Conservation (phyloP, 371 early-diverging fungal genomes). For the Saksenaea oblongispora region DNA sequence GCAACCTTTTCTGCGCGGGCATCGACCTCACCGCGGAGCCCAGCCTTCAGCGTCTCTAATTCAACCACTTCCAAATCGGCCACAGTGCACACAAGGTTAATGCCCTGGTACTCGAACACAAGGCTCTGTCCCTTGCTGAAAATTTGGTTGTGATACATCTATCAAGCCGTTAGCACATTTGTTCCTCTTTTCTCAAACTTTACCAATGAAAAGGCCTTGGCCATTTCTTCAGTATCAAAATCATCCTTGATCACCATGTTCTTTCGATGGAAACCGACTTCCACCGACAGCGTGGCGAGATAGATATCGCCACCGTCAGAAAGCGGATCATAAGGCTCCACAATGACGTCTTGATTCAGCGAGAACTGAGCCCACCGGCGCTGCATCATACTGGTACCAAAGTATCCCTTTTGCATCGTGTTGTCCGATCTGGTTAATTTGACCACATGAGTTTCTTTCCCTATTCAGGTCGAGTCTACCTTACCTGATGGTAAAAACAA, state of each 20-base stretch:
- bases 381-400: slow-evolving; percentile 80
- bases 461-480: background rate
- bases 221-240: slow-evolving; percentile 76
- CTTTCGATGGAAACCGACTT: slow-evolving; percentile 65
- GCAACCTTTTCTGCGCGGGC: slow-evolving; percentile 23
- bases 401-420: slow-evolving; percentile 56
- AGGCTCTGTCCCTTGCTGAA: slow-evolving; percentile 72
- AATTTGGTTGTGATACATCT: slow-evolving; percentile 76
- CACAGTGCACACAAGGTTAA: slow-evolving; percentile 65
- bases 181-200: background rate
- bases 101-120: slow-evolving; percentile 83
- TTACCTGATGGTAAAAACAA: slow-evolving; percentile 80
- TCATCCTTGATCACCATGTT: slow-evolving; percentile 57
- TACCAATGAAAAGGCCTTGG: slow-evolving; percentile 65
- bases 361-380: slow-evolving; percentile 89
- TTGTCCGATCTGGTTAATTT: slow-evolving; percentile 52
- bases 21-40: slow-evolving; percentile 41
- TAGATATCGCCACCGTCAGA: slow-evolving; percentile 63
- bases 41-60: slow-evolving; percentile 53
- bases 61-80: slow-evolving; percentile 64
- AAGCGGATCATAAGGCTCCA: slow-evolving; percentile 76
- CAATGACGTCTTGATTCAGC: slow-evolving; percentile 77
- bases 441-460: background rate
- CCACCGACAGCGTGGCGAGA: slow-evolving; percentile 71
- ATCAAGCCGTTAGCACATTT: background rate